phyloP scores from a whole-genome alignment of 371 early-diverging fungal species.

The Mucor piriformis region DNA sequence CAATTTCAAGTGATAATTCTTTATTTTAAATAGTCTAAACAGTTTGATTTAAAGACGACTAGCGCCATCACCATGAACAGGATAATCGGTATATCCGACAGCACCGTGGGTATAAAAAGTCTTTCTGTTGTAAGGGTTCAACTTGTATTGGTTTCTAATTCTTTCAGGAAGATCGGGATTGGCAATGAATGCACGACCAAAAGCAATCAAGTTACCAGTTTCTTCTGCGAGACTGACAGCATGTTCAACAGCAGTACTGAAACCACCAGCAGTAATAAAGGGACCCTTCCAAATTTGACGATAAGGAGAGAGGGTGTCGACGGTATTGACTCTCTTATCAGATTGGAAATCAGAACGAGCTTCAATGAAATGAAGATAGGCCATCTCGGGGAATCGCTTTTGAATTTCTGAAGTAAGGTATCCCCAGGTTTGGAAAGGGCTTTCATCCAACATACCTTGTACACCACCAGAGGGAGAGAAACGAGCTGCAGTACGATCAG shows the following conservation, averaged over 20 bases:
- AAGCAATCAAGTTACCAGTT: conserved; percentile 29
- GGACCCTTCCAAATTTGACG: conserved; percentile 29
- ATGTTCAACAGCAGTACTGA: conserved; percentile 13
- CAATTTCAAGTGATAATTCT: too few species aligned
- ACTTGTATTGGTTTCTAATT: conserved; percentile 2
- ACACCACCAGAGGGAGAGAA: conserved; percentile 20
- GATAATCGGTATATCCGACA: conserved; percentile 31
- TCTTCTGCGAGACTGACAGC: conserved; percentile 17
- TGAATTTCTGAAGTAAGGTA: conserved; percentile 16
- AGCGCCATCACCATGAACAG: conserved; percentile 11
- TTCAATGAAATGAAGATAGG: conserved; percentile 30
- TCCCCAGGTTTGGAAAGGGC: conserved; percentile 26
- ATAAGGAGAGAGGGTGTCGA: conserved; percentile 21
- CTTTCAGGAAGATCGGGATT: conserved; percentile 33
- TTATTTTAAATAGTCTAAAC: too few species aligned
- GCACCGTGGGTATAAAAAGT: conserved; percentile 26
- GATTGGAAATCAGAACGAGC: conserved; percentile 9
- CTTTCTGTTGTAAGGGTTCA: conserved; percentile 24
- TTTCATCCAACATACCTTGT: conserved; percentile 25
- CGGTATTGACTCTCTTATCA: conserved; percentile 6
- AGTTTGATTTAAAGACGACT: conserved; percentile 5
- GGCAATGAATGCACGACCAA: conserved; percentile 31
- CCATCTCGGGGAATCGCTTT: conserved; percentile 15
- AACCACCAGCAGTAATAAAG: conserved; percentile 24
- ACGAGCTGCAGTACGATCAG: conserved; percentile 31